Evolutionary conservation across 1,284 basidiomycete species (phyloP), one percentile per base, ranked within the genome.

Genomic region (Lentinus polychrous): DNA sequence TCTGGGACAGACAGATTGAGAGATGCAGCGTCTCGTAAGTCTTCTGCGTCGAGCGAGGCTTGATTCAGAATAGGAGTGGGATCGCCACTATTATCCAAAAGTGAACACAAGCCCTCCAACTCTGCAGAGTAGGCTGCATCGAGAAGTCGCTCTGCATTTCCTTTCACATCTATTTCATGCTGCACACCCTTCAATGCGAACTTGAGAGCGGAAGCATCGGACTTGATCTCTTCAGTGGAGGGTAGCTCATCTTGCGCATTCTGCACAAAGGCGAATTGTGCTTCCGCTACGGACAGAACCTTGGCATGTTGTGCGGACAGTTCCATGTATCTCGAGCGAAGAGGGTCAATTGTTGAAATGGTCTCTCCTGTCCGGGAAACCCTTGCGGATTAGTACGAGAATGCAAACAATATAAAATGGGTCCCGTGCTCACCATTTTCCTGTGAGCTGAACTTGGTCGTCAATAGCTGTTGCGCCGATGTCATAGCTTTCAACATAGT

Each of bases 1-100:
- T 57, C 50, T 1, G 54, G 53, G 8, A 49, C 46, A n/a, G 23
- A 17, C 7, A 14, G 37, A 37, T 47, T 33, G 18, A 7, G n/a
- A 43, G 27, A 22, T 35, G 8, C 17, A 14, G 34, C n/a, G 8
- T 45, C 23, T 24, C 17, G 17, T 18, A 14, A 41, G 41, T 32
- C 31, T 23, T 48, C 42, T 27, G 41, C 10, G 15, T 49, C 32
- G 12, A 12, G 15, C 40, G 43, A 8, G 22, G 22, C 20, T 41
- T 48, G 42, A 8, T 20, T 18, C 18, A 44, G 48, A 3, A 27
- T 33, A 8, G n/a, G 3, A 20, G 7, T 17, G 23, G 23, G 20
- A 24, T 45, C 43, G 12, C 15, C 43, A 12, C 47, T 12, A 8
- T 33, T 35, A n/a, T 43, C 20, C 11, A 45, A 24, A 2, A 14